Base-by-base conservation (phyloP, 1,284 basidiomycete species). In the Ceratobasidium theobromae region DNA sequence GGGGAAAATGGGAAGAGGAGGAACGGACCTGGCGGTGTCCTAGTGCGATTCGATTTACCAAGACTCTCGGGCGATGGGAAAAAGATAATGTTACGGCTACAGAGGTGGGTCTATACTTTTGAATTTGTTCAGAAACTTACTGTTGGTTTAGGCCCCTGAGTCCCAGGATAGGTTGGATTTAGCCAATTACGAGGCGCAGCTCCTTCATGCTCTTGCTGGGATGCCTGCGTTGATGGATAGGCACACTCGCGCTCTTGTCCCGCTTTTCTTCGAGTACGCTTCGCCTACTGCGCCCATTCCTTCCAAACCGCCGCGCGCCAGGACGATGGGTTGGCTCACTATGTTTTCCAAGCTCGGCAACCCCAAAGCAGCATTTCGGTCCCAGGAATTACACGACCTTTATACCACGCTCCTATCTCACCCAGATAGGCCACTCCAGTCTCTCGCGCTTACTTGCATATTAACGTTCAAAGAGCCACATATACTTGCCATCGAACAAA, bases 341-440 rank as follows among this genome's bases (percentile, higher is more conserved):
- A 81, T 99, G 1, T 91, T 98, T 74, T 84, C 90, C 66, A 95
- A 94, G 75, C 92, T 99, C 74, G 79, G 79, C 71, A 98, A 98
- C 73, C 95, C 95, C 9, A 95, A 94, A 76, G 91, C 92, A 0
- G 80, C 97, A 0, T 84, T 86, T 72, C 82, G 85, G 2, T 84
- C 91, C 0, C 82, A 87, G 9, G 82, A 82, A 0, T 81, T 99
- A 16, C 85, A 85, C 66, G 67, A 76, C 0, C 77, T 93, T 23
- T 94, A 96, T 76, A 81, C 84, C 14, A 78, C 82, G 16, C 82
- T 94, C n/a, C 83, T 98, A 32, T 88, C 94, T 1, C 88, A 95
- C 70, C 91, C 95, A 0, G 95, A 99, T 72, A 82, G 86, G 11
- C 75, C 84, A 3, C 78, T 98, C 6, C 96, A 98, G 76, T 81